Conservation (phyloP, 371 early-diverging fungal genomes). For the Mortierella sp. region DNA sequence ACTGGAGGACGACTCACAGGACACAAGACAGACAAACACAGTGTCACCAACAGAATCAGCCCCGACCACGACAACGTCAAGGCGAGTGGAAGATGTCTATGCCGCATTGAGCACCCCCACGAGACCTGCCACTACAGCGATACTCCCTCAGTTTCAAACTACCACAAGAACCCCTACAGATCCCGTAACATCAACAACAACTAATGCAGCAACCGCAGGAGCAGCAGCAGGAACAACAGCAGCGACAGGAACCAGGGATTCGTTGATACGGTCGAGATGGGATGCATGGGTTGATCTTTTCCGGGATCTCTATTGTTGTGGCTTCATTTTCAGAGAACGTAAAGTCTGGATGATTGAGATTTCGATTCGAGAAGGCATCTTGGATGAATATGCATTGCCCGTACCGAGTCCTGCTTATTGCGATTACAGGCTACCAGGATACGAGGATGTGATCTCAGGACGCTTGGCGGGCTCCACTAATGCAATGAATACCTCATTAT, state of each 20-base stretch:
- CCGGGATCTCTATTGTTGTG: slow-evolving; percentile 18
- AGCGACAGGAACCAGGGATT: slow-evolving; percentile 1
- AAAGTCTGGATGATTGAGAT: slow-evolving; percentile 48
- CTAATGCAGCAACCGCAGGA: neutral
- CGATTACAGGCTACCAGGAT: slow-evolving; percentile 45
- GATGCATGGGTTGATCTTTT: slow-evolving; percentile 20
- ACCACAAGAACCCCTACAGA: too few relatives aligned
- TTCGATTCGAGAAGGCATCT: slow-evolving; percentile 27
- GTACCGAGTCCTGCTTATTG: slow-evolving; percentile 49
- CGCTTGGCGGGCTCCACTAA: neutral
- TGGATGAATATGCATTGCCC: slow-evolving; percentile 42
- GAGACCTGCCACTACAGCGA: too few relatives aligned
- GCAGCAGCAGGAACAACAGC: slow-evolving; percentile 1
- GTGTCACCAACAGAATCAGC: too few relatives aligned
- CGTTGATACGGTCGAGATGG: slow-evolving; percentile 19
- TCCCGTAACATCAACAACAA: too few relatives aligned
- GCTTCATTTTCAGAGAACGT: slow-evolving; percentile 13
- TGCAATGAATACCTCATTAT: neutral
- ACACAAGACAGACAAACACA: too few relatives aligned
- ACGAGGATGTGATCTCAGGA: slow-evolving; percentile 30
- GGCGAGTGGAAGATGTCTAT: slow-evolving; percentile 9
- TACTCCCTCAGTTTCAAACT: too few relatives aligned
- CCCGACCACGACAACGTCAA: neutral
- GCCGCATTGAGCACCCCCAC: slow-evolving; percentile 2
- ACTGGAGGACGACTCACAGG: too few relatives aligned